Evolutionary conservation across 305 asterid genomes (phyloP).

Genomic region (Plantago coronopus): DNA sequence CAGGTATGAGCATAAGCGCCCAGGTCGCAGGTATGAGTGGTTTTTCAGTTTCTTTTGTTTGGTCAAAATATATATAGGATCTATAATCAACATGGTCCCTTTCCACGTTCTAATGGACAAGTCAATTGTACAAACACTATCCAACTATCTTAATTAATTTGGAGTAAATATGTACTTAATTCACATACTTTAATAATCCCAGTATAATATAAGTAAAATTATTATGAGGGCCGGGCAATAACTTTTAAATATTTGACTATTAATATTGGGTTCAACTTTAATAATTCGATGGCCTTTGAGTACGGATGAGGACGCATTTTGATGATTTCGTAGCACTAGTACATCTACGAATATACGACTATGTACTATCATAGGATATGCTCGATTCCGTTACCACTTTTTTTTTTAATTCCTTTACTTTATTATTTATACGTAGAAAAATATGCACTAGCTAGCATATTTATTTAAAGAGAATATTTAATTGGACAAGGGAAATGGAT

Average conservation of each 20-base stretch:
- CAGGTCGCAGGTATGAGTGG: too few relatives aligned
- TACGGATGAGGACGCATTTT: conserved; percentile 22
- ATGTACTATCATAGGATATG: conserved; percentile 7
- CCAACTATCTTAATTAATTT: too few relatives aligned
- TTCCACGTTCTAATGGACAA: conserved; percentile 1
- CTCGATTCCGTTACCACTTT: not conserved
- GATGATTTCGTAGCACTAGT: not conserved
- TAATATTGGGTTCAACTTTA: conserved; percentile 3
- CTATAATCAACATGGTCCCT: not conserved
- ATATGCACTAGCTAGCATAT: not conserved
- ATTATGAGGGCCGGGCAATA: not conserved
- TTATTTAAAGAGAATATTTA: not conserved
- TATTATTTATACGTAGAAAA: too few relatives aligned
- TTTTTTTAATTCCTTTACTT: not conserved
- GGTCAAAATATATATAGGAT: too few relatives aligned
- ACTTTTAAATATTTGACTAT: conserved; percentile 1
- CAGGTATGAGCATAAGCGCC: too few relatives aligned
- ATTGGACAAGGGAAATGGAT: conserved; percentile 1
- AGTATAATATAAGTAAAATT: too few relatives aligned
- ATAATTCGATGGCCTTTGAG: conserved; percentile 10
- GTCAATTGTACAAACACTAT: conserved; percentile 6
- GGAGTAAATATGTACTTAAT: too few relatives aligned
- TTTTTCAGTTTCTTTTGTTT: too few relatives aligned
- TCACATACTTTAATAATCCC: too few relatives aligned
- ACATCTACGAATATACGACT: conserved; percentile 3